phyloP scores from a whole-genome alignment of 257 asterid species.

The Orobanche coerulescens region DNA sequence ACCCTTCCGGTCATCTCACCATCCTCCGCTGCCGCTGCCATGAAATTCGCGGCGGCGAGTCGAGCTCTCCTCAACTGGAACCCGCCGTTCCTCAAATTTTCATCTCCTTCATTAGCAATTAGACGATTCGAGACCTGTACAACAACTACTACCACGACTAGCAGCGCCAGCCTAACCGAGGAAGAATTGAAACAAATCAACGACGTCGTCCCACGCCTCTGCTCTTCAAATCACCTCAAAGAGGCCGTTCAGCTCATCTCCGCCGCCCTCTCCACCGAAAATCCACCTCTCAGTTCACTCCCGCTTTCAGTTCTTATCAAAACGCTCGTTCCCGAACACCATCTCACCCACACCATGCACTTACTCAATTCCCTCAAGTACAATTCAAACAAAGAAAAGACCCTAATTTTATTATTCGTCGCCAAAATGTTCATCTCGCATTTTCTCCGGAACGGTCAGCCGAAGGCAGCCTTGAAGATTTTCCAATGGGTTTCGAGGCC shows the following conservation, averaged over 20 bases:
- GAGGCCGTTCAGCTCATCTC: conserved; percentile 41
- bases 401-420: conserved; percentile 22
- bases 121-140: conserved; percentile 5
- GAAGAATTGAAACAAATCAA: conserved; percentile 42
- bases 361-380: conserved; percentile 46
- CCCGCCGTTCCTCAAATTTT: neutral
- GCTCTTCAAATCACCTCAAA: conserved; percentile 42
- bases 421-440: conserved; percentile 30
- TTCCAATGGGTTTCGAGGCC: conserved; percentile 46
- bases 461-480: conserved; percentile 37
- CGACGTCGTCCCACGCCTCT: conserved; percentile 44
- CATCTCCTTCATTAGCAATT: conserved; percentile 9
- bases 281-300: conserved; percentile 37
- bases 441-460: conserved; percentile 28
- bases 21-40: neutral
- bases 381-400: conserved; percentile 23
- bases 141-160: neutral
- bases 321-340: conserved; percentile 37
- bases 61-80: conserved; percentile 25
- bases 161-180: conserved; percentile 29
- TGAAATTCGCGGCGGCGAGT: conserved; percentile 28
- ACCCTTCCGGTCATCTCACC: too few species aligned
- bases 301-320: conserved; percentile 32
- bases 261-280: conserved; percentile 36
- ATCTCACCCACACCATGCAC: conserved; percentile 47